Percentiles rank a stretch among this genome's conserved stretches.
Conservation (phyloP, 1,139 yeast genomes). For the Yamadazyma pseudoaaseri region DNA sequence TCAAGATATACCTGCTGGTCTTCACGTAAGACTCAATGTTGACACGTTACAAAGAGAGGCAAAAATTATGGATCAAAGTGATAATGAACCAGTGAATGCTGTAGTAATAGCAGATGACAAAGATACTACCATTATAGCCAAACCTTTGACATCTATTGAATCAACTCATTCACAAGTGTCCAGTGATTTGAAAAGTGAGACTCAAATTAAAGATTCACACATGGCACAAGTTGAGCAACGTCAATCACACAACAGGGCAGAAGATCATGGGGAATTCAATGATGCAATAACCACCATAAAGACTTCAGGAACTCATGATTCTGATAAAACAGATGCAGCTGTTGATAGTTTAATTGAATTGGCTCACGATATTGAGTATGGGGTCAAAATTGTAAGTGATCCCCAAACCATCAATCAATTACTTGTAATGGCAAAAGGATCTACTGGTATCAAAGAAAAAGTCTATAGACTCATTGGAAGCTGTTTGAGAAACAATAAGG, state of each 20-base stretch:
- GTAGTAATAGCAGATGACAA: constrained; percentile 13
- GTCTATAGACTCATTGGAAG: constrained; percentile 53
- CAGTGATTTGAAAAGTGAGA: neutral
- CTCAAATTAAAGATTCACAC: neutral
- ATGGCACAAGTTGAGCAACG: neutral
- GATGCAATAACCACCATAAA: neutral
- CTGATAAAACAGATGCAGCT: constrained; percentile 15
- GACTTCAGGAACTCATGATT: neutral
- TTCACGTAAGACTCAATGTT: constrained; percentile 69
- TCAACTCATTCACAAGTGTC: constrained; percentile 7
- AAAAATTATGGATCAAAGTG: constrained; percentile 41
- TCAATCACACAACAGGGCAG: neutral
- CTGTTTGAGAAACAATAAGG: constrained; percentile 69
- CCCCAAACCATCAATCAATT: constrained; percentile 16
- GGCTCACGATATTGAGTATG: constrained; percentile 67
- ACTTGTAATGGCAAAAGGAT: constrained; percentile 9
- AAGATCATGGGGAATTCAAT: neutral
- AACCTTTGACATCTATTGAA: constrained; percentile 11
- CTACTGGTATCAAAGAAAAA: constrained; percentile 36
- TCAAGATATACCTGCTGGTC: constrained; percentile 73
- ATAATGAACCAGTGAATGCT: constrained; percentile 11
- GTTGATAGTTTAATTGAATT: constrained; percentile 55
- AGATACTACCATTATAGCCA: constrained; percentile 7
- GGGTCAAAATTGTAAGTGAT: constrained; percentile 36
- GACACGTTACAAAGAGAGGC: constrained; percentile 73